phyloP scores from a whole-genome alignment of 768 basidiomycete genomes.

The Hortiboletus campestris region DNA sequence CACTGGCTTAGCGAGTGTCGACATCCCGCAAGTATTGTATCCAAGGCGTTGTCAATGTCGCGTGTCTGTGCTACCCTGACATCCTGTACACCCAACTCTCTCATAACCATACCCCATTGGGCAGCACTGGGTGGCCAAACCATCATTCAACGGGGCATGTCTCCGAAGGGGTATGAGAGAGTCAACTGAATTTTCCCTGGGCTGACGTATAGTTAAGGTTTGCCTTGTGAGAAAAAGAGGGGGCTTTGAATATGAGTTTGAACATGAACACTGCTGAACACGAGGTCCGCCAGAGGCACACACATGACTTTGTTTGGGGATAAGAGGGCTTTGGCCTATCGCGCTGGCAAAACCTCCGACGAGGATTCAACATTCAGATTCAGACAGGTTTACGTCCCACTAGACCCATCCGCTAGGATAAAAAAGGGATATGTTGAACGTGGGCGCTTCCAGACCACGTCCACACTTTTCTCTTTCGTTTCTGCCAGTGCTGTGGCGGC shows the following conservation, averaged over 20 bases:
- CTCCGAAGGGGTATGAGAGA: no score
- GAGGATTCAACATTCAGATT: neutral
- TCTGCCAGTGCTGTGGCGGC: neutral
- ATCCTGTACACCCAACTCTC: no score
- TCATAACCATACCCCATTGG: no score
- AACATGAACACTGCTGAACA: conserved; percentile 13
- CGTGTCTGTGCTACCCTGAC: conserved; percentile 17
- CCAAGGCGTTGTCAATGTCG: conserved; percentile 4
- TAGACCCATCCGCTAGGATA: neutral
- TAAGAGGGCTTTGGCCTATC: conserved; percentile 12
- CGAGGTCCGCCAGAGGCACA: conserved; percentile 32
- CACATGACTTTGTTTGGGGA: conserved; percentile 20
- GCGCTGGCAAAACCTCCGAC: conserved; percentile 1
- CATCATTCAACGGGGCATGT: neutral
- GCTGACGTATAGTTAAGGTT: conserved; percentile 21
- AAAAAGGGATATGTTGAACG: neutral
- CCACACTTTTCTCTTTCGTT: neutral
- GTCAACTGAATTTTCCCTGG: conserved; percentile 20
- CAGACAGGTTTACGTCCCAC: neutral
- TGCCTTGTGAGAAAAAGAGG: conserved; percentile 9
- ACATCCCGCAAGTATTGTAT: conserved; percentile 10
- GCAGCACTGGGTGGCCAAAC: no score
- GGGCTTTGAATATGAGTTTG: conserved; percentile 4
- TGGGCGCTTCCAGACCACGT: neutral
- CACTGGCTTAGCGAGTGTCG: conserved; percentile 12